Evolutionary conservation across 2,329 filamentous ascomycete genomes (phyloP), one percentile per base, ranked within the genome.

Genomic region (Magnaporthiopsis poae): DNA sequence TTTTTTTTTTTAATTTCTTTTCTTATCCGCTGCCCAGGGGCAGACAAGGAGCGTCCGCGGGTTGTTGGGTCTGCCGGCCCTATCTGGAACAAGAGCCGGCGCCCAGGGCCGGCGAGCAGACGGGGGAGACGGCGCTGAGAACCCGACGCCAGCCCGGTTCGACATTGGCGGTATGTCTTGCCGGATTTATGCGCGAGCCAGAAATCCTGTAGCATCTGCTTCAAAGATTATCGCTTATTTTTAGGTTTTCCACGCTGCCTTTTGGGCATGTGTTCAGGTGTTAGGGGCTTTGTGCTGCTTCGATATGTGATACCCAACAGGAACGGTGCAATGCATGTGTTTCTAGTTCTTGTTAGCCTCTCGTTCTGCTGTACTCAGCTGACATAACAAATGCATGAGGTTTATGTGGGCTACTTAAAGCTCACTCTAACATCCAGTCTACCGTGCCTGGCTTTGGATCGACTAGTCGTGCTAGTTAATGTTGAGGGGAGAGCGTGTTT

Each of bases 151-250:
- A 25, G 52, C 46, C 3, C 29, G 33, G 2, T 21, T 36, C 13
- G 69, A 70, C 36, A 68, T 71, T 27, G 77, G 75, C 15, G 75
- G 75, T 12, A 68, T 77, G 9, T 75, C 70, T 66, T 77, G 52
- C 74, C 77, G 0, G 76, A 77, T 64, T 79, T 66, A 76, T 80
- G 75, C 71, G 77, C 46, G 78, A 80, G 35, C 75, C 77, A 0
- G 78, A 80, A 67, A 78, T 81, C 61, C 78, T 79, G 15, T 80
- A 65, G 36, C 36, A 15, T 15, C 11, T 21, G 46, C 31, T 31
- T 31, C 31, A 31, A n/a, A 1, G 18, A 13, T 21, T 56, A 8
- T 8, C 1, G 27, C 27, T 25, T 56, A 25, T 52, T 15, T 52
- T 52, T 52, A 36, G 11, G 2, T 52, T 21, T 21, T 15, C 39